Conservation (phyloP, 169 alveolate species). For the Cryptosporidium parvum region DNA sequence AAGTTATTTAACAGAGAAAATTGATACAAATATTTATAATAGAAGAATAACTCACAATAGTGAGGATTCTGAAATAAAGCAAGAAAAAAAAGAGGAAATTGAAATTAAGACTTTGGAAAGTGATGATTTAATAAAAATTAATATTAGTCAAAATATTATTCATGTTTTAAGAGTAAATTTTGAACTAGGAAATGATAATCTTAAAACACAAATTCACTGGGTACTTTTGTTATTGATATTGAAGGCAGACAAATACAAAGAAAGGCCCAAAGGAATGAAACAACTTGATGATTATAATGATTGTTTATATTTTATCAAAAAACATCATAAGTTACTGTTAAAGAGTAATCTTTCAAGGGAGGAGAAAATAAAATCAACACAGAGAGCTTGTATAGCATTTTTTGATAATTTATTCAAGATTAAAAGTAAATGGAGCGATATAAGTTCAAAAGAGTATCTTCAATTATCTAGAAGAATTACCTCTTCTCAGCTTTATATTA, state of each 20-base stretch:
- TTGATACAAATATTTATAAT: conserved; percentile 2
- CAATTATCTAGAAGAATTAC: background rate
- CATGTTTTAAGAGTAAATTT: conserved; percentile 36
- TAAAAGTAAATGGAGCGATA: conserved; percentile 16
- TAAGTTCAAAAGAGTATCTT: background rate
- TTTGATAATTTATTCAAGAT: conserved; percentile 23
- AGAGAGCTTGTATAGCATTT: conserved; percentile 29
- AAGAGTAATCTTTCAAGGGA: background rate
- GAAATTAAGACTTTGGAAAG: background rate
- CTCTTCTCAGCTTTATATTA: conserved; percentile 15
- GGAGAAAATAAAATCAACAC: conserved; percentile 1
- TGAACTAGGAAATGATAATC: conserved; percentile 13
- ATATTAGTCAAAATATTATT: conserved; percentile 5
- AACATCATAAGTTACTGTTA: conserved; percentile 4
- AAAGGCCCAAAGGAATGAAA: conserved; percentile 30
- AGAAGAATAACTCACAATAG: background rate
- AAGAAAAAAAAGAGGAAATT: background rate
- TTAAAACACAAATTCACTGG: conserved; percentile 40
- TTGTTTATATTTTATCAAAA: conserved; percentile 33
- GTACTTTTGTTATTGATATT: conserved; percentile 24
- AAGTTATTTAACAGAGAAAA: conserved; percentile 1
- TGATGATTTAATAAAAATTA: background rate
- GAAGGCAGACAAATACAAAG: conserved; percentile 7
- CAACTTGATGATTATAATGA: conserved; percentile 13
- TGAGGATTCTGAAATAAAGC: background rate